Base-by-base conservation (phyloP, 2,329 filamentous ascomycete genomes). In the Trichoderma sp. region DNA sequence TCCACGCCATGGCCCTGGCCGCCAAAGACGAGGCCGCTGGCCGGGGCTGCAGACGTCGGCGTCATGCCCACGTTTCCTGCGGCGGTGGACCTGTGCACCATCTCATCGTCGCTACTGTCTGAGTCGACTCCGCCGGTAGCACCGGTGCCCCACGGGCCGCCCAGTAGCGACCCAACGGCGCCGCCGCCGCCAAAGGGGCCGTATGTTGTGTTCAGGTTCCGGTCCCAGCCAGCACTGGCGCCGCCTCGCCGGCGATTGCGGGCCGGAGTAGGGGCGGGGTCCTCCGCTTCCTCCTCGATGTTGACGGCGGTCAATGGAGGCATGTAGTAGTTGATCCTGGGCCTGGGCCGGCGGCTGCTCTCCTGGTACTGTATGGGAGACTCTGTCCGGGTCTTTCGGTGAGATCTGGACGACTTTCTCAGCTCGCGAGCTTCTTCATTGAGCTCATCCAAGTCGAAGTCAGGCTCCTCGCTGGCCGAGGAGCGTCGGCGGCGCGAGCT, bases 91-190 rank as follows among this genome's bases (percentile, higher is more conserved):
- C 90, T 85, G 68, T 88, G 87, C 68, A 85, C 83, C 77, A 87
- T 87, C 73, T 99, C 95, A 70, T 99, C 95, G 71, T 99, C 95
- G 75, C 95, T 99, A 76, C 93, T 97, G 74, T 99, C 95, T 6
- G 94, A 97, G 72, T 98, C 95, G 9, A 88, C 90, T 61, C 90
- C 91, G 30, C 89, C 93, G 67, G 87, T 86, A 24, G 90, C 90
- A 14, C 86, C 90, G 50, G 87, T 87, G 64, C 89, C 90, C 81
- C 89, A 91, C 5, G 90, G 89, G 1, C 91, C 92, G 67, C 83
- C 88, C 63, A 94, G 84, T 14, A 95, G 82, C 17, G 92, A 86
- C 39, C 88, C 84, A 48, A 84, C 84, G 43, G 91, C 91, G 50
- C 89, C 88, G 52, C 90, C 91, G 48, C 95, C 93, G 66, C 93